Percentiles rank a stretch among this genome's conserved stretches.
Evolutionary conservation across 164 flowering plant genomes (phyloP).

Genomic region (Macadamia tetraphylla): DNA sequence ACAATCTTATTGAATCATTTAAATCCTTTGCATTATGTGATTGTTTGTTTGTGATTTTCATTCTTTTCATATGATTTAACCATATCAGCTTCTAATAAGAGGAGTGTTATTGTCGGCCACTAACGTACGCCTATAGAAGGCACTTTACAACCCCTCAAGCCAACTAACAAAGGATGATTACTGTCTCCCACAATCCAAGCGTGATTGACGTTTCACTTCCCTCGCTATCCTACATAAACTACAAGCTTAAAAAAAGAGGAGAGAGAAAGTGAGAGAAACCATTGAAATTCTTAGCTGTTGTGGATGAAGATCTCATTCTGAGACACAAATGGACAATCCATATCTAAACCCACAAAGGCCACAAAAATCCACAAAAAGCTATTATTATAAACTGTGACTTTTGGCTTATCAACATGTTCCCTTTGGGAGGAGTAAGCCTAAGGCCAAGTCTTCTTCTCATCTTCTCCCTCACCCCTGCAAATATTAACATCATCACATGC

Average conservation of each 20-base stretch:
- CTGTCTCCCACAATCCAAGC: constrained; percentile 27
- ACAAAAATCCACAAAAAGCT: not conserved
- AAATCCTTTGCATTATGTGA: too few relatives aligned
- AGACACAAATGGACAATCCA: not conserved
- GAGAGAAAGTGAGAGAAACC: constrained; percentile 3
- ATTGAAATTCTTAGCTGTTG: too few relatives aligned
- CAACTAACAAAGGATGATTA: constrained; percentile 10
- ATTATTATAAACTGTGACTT: too few relatives aligned
- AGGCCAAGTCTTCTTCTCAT: not conserved
- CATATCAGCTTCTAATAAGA: too few relatives aligned
- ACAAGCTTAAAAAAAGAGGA: constrained; percentile 6
- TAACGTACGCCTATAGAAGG: not conserved
- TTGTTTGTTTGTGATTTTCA: too few relatives aligned
- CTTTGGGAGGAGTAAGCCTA: not conserved
- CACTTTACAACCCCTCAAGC: not conserved
- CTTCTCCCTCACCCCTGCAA: too few relatives aligned
- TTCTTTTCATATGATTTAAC: not conserved
- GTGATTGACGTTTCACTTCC: constrained; percentile 23
- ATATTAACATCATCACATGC: too few relatives aligned
- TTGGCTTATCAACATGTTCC: not conserved
- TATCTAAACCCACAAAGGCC: not conserved
- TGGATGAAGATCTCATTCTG: constrained; percentile 3
- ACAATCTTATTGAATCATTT: too few relatives aligned
- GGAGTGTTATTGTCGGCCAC: constrained; percentile 22
- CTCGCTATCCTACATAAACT: constrained; percentile 9